Conservation (phyloP, 768 basidiomycete genomes). For the Phlebiopsis flavidoalba region DNA sequence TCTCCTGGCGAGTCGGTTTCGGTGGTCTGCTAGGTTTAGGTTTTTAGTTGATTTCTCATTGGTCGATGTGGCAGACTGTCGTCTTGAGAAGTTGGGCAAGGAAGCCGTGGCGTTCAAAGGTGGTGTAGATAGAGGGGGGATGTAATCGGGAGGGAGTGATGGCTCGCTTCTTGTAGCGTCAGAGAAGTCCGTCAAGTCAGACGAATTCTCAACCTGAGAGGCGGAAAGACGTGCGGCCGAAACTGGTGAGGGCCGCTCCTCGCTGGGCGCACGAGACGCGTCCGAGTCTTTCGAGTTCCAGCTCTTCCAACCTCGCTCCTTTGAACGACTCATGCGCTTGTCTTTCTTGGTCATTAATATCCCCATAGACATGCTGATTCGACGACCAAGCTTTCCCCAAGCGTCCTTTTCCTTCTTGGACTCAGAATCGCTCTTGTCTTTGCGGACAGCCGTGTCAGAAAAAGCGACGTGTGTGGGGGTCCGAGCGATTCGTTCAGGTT, state of each 20-base stretch:
- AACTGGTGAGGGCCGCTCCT: slow-evolving; percentile 1
- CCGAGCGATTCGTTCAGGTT: background rate
- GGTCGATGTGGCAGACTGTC: background rate
- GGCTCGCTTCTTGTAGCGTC: background rate
- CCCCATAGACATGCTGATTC: slow-evolving; percentile 57
- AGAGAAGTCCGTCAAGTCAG: background rate
- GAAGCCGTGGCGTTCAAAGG: background rate
- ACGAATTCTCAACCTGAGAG: background rate
- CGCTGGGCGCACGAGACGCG: slow-evolving; percentile 6
- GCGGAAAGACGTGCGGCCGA: background rate
- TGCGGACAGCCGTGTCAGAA: slow-evolving; percentile 22
- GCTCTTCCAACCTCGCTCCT: slow-evolving; percentile 16
- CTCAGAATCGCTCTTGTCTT: slow-evolving; percentile 27
- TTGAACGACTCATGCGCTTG: slow-evolving; percentile 22
- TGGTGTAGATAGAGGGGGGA: background rate
- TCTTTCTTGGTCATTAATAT: slow-evolving; percentile 26
- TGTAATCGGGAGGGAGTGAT: background rate
- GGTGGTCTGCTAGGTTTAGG: slow-evolving; percentile 43
- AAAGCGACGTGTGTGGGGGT: slow-evolving; percentile 28
- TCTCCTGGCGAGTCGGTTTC: slow-evolving; percentile 51
- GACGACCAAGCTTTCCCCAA: slow-evolving; percentile 62
- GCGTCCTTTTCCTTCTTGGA: slow-evolving; percentile 28
- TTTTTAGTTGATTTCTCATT: background rate
- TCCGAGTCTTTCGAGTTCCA: slow-evolving; percentile 1
- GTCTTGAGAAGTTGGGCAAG: background rate